These are phyloP conservation scores for Eremochloa ophiuroides DNA, from an alignment of 176 grass and related monocot genomes.

Conservation along the genomic window DNA sequence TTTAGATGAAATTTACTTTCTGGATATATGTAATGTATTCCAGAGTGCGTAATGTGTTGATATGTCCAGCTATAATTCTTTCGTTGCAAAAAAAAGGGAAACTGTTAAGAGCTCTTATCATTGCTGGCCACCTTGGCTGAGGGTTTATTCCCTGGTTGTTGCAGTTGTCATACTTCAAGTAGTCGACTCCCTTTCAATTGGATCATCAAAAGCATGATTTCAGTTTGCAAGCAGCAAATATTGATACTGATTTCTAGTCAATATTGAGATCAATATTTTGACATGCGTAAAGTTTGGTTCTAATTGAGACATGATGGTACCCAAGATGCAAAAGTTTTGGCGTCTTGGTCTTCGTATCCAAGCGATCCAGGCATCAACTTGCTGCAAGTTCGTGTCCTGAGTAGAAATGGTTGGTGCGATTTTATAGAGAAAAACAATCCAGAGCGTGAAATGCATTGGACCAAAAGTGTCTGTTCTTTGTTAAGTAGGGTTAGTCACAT, in stretches of 20 bases:
- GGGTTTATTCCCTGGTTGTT: conserved; percentile 1
- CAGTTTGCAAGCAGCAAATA: not conserved
- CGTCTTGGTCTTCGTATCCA: conserved; percentile 45
- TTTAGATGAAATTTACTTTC: no score
- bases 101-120: not conserved
- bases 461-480: not conserved
- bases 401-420: not conserved
- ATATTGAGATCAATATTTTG: no score
- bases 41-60: no score
- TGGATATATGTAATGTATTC: no score
- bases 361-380: conserved; percentile 41
- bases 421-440: not conserved
- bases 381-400: conserved; percentile 41
- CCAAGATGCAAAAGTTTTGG: conserved; percentile 40
- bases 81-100: no score
- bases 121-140: not conserved
- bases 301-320: conserved; percentile 7
- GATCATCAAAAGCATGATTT: not conserved
- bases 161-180: conserved; percentile 26
- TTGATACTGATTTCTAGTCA: no score
- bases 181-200: not conserved
- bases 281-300: not conserved
- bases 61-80: no score
- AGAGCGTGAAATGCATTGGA: not conserved
- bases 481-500: not conserved